Conservation (phyloP, 2,329 filamentous ascomycete genomes). For the Phaeophleospora eucalypticola region DNA sequence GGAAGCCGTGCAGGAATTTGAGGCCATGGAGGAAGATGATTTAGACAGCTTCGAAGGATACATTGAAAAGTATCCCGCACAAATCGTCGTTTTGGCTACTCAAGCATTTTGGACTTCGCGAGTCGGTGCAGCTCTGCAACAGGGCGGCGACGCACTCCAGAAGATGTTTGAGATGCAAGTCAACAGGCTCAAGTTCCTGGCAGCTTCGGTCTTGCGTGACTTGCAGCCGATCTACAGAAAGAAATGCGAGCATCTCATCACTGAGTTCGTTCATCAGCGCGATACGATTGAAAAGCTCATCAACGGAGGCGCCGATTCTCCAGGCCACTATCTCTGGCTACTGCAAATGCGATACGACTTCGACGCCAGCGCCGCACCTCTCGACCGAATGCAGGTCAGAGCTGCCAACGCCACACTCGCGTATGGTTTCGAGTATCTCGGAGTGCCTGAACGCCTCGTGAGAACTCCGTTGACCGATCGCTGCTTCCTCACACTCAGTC, state of each 20-base stretch:
- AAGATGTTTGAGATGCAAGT: conserved; percentile 77
- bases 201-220: conserved; percentile 83
- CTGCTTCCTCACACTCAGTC: conserved; percentile 95
- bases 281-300: conserved; percentile 87
- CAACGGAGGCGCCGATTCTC: conserved; percentile 65
- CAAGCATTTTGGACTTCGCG: conserved; percentile 91
- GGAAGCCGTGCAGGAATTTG: conserved; percentile 80
- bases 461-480: conserved; percentile 95
- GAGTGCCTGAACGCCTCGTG: conserved; percentile 92
- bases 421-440: conserved; percentile 97
- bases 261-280: conserved; percentile 96
- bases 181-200: conserved; percentile 77
- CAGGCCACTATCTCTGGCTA: conserved; percentile 86
- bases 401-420: conserved; percentile 96
- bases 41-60: conserved; percentile 69
- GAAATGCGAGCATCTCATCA: conserved; percentile 98
- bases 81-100: conserved; percentile 90
- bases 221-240: conserved; percentile 82
- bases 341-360: conserved; percentile 97
- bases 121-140: conserved; percentile 71
- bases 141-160: conserved; percentile 66
- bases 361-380: conserved; percentile 70
- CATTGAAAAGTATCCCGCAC: conserved; percentile 79
- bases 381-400: conserved; percentile 80
- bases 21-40: conserved; percentile 65